These are phyloP conservation scores for Pythium brachiatum DNA, from an alignment of 352 stramenopile genomes.

Conservation along the genomic window DNA sequence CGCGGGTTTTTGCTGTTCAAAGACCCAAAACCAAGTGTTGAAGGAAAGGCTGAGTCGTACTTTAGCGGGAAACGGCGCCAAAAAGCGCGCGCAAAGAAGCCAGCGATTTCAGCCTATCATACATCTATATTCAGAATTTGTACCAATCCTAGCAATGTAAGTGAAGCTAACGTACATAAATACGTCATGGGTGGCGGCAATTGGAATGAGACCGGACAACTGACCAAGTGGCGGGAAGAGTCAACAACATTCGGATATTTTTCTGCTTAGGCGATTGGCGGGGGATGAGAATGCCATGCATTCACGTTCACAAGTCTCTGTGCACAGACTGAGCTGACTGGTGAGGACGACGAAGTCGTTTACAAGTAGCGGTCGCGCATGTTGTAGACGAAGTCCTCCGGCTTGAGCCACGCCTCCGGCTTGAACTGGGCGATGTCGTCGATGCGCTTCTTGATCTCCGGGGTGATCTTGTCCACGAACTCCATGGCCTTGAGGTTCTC, in stretches of 20 bases:
- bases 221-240: neutral
- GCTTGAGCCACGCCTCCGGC: constrained; percentile 29
- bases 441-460: constrained; percentile 44
- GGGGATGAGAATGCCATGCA: no score
- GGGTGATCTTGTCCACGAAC: constrained; percentile 44
- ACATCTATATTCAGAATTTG: neutral
- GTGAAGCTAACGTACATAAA: neutral
- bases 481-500: constrained; percentile 48
- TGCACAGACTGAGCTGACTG: neutral
- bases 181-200: constrained; percentile 12
- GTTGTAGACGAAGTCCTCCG: constrained; percentile 22
- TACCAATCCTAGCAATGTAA: neutral
- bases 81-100: constrained; percentile 16
- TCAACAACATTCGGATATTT: neutral
- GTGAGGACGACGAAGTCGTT: neutral
- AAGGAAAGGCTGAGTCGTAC: constrained; percentile 15
- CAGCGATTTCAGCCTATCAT: constrained; percentile 7
- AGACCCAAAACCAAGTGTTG: constrained; percentile 18
- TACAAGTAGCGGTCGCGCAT: constrained; percentile 28
- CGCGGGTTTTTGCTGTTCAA: constrained; percentile 18
- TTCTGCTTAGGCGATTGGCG: no score
- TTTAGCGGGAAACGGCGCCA: constrained; percentile 16
- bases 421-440: constrained; percentile 42
- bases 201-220: constrained; percentile 5
- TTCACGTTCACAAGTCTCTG: no score